Evolutionary conservation across 2,329 filamentous ascomycete species (phyloP).

Genomic region (Gnomoniopsis smithogilvyi): DNA sequence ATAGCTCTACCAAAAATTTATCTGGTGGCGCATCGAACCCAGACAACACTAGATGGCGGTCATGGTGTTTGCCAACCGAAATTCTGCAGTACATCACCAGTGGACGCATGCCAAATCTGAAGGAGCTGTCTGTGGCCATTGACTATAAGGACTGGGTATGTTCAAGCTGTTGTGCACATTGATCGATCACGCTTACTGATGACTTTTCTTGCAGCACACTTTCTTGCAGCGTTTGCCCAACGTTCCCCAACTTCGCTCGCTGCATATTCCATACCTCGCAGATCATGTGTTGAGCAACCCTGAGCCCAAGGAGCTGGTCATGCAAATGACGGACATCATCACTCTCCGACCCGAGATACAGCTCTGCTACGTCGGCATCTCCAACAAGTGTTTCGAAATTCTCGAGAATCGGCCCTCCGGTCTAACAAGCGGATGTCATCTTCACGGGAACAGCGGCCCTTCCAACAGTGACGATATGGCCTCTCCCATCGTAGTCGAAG

Average conservation of each 20-base stretch:
- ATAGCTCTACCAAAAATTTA: slow-evolving; percentile 58
- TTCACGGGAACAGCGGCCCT: slow-evolving; percentile 10
- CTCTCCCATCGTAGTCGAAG: slow-evolving; percentile 19
- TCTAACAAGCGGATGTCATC: slow-evolving; percentile 23
- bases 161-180: slow-evolving; percentile 1
- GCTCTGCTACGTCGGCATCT: slow-evolving; percentile 74
- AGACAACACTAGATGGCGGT: slow-evolving; percentile 52
- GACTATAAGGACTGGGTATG: slow-evolving; percentile 78
- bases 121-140: slow-evolving; percentile 69
- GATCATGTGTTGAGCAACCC: slow-evolving; percentile 53
- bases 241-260: slow-evolving; percentile 65
- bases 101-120: slow-evolving; percentile 68
- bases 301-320: slow-evolving; percentile 67
- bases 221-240: slow-evolving; percentile 74
- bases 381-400: slow-evolving; percentile 79
- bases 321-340: slow-evolving; percentile 76
- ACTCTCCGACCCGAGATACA: slow-evolving; percentile 72
- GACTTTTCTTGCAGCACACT: slow-evolving; percentile 55
- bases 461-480: slow-evolving; percentile 17
- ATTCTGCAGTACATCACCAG: slow-evolving; percentile 72
- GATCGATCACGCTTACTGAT: background rate
- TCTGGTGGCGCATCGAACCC: slow-evolving; percentile 26
- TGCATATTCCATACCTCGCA: slow-evolving; percentile 67
- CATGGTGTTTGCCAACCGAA: slow-evolving; percentile 70
- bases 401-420: slow-evolving; percentile 58